These are phyloP conservation scores for Macrolepiota fuliginosa DNA, from an alignment of 768 basidiomycete species.

Conservation along the genomic window DNA sequence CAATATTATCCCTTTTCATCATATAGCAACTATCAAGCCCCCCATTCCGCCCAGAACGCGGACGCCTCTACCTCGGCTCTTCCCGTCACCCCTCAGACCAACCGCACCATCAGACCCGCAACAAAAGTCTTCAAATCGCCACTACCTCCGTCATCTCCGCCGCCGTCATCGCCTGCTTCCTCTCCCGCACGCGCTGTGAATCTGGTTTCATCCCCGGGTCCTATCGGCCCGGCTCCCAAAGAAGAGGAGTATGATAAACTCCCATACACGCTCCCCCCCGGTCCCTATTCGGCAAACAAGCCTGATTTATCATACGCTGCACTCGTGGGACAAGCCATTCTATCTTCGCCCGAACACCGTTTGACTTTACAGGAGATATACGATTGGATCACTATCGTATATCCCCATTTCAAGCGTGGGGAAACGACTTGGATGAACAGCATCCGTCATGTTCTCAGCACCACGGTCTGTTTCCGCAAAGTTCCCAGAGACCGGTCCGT, in stretches of 20 bases:
- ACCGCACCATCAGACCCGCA: constrained; percentile 30
- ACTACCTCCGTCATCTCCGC: constrained; percentile 60
- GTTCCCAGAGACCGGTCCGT: constrained; percentile 72
- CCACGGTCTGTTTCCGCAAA: constrained; percentile 89
- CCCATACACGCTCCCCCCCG: constrained; percentile 78
- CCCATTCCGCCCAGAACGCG: constrained; percentile 25
- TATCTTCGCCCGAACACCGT: constrained; percentile 79
- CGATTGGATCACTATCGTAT: constrained; percentile 91
- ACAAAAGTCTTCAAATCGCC: constrained; percentile 37
- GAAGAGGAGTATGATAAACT: constrained; percentile 66
- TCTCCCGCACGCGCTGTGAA: constrained; percentile 51
- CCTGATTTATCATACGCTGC: constrained; percentile 93
- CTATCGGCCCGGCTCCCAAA: constrained; percentile 62
- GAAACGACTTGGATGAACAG: constrained; percentile 99
- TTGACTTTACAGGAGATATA: constrained; percentile 96
- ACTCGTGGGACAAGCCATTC: constrained; percentile 91
- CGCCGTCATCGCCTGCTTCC: constrained; percentile 51
- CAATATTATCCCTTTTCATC: constrained; percentile 38
- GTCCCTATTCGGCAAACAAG: constrained; percentile 77
- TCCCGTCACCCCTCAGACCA: constrained; percentile 49
- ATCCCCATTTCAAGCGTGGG: constrained; percentile 89
- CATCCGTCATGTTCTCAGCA: constrained; percentile 93
- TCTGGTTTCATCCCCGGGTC: constrained; percentile 82
- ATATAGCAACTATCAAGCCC: constrained; percentile 35
- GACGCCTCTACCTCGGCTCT: constrained; percentile 33